Evolutionary conservation across 2,329 filamentous ascomycete species (phyloP).

Genomic region (Hypoxylon sp.): DNA sequence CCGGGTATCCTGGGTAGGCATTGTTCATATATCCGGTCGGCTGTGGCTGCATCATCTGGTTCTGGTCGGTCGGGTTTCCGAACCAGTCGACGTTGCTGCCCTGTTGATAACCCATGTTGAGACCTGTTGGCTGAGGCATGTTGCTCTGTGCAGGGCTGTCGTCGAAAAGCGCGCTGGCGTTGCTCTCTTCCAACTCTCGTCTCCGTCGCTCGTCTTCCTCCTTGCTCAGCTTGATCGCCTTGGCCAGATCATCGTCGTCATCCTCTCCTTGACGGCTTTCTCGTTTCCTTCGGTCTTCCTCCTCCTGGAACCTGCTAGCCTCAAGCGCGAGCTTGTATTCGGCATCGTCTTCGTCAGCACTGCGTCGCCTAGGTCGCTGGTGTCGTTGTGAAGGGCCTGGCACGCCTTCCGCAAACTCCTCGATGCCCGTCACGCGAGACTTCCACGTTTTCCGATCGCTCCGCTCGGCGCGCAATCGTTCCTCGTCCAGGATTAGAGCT

Average conservation of each 20-base stretch:
- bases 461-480: slow-evolving; percentile 87
- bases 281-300: slow-evolving; percentile 83
- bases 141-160: slow-evolving; percentile 66
- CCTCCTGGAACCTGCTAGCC: slow-evolving; percentile 93
- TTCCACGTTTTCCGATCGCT: slow-evolving; percentile 96
- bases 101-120: slow-evolving; percentile 98
- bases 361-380: slow-evolving; percentile 58
- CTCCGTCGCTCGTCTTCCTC: slow-evolving; percentile 92
- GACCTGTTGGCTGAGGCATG: slow-evolving; percentile 83
- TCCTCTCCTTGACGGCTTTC: slow-evolving; percentile 66
- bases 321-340: slow-evolving; percentile 92
- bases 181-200: slow-evolving; percentile 85
- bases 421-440: slow-evolving; percentile 90
- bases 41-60: slow-evolving; percentile 76
- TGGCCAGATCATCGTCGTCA: slow-evolving; percentile 91
- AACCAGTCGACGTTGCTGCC: slow-evolving; percentile 97
- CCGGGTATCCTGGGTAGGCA: slow-evolving; percentile 62
- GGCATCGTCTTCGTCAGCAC: slow-evolving; percentile 81
- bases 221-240: slow-evolving; percentile 93
- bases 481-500: slow-evolving; percentile 89
- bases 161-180: slow-evolving; percentile 88
- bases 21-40: slow-evolving; percentile 76
- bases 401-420: slow-evolving; percentile 72
- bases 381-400: slow-evolving; percentile 51
- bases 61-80: slow-evolving; percentile 88